Base-by-base conservation (phyloP, 106 monocot genomes). In the Apostasia ramifera region DNA sequence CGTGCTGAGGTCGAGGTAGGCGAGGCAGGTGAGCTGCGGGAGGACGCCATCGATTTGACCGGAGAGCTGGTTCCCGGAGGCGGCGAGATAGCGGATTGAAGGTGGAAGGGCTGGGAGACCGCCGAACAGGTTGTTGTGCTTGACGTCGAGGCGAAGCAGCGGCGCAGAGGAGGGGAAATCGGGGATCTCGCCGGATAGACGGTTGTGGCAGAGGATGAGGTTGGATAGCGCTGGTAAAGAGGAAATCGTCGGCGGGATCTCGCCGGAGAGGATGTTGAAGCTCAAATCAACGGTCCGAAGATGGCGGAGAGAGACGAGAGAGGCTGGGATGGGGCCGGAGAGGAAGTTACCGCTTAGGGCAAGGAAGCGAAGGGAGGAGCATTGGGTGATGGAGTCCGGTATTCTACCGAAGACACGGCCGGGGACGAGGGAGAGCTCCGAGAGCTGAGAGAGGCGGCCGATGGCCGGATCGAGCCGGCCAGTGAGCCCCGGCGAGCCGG, bases 381-480 rank as follows among this genome's bases (percentile, higher is more conserved):
- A 77, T 5, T 47, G 70, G 47, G 73, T 44, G 52, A 85, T 55
- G 53, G 82, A 39, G 40, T 66, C 63, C 6, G 88, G 88, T 42
- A 89, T 71, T 40, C 67, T 57, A 6, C 88, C 85, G 9, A 58
- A 46, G 61, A 89, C 85, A 14, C 85, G 84, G 39, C 88, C 88
- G 7, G 88, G 85, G 59, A 89, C 82, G 44, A 89, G 74, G 49
- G 88, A 82, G 10, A 89, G 79, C 71, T 89, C 88, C 45, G 82
- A 48, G 59, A 89, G 82, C 3, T 76, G 70, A 44, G 88, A 74
- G 50, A 89, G 77, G 7, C 61, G 67, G 55, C 79, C 70, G 10
- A 89, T 1, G 46, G 85, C 69, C 11, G 79, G 82, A 71, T 82
- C 79, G 55, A 89, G 76, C 26, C 66, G 73, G 13, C 88, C 88